These are phyloP conservation scores for Geotrichum siamense DNA, from an alignment of 1,139 yeast genomes.

Conservation along the genomic window DNA sequence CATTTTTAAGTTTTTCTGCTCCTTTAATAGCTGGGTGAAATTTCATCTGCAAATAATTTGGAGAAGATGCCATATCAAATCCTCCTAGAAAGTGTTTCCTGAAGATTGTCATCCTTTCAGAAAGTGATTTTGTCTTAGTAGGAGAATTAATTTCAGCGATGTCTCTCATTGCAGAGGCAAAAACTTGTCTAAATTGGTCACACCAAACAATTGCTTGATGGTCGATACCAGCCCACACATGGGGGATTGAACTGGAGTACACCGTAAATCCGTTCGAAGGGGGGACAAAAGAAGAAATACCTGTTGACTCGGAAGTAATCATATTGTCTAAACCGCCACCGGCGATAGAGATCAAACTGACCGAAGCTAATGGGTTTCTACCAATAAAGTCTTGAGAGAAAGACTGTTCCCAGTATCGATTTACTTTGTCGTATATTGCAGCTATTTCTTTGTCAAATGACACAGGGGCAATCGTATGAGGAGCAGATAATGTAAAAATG, in stretches of 20 bases:
- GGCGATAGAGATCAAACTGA: conserved; percentile 50
- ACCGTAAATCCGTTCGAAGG: conserved; percentile 65
- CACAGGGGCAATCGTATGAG: conserved; percentile 78
- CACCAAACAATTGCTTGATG: conserved; percentile 91
- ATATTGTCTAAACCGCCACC: conserved; percentile 68
- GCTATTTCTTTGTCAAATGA: conserved; percentile 77
- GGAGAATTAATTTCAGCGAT: conserved; percentile 44
- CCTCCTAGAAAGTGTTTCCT: conserved; percentile 42
- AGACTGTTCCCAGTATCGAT: conserved; percentile 64
- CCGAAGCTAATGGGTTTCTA: conserved; percentile 30
- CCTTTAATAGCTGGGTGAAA: conserved; percentile 15
- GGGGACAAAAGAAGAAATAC: conserved; percentile 58
- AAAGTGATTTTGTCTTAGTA: conserved; percentile 49
- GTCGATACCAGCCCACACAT: conserved; percentile 82
- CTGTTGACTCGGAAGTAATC: conserved; percentile 76
- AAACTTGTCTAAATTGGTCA: conserved; percentile 56
- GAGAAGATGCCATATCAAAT: conserved; percentile 23
- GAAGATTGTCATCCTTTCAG: conserved; percentile 52
- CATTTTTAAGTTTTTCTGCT: conserved; percentile 1
- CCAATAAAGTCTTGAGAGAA: conserved; percentile 31
- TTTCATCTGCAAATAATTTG: conserved; percentile 12
- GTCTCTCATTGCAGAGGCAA: conserved; percentile 50
- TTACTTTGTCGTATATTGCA: conserved; percentile 57
- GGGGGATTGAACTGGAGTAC: conserved; percentile 73
- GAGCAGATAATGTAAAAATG: conserved; percentile 69